These are phyloP conservation scores for Coniochaeta sp. DNA, from an alignment of 2,329 filamentous ascomycete species.

Conservation along the genomic window DNA sequence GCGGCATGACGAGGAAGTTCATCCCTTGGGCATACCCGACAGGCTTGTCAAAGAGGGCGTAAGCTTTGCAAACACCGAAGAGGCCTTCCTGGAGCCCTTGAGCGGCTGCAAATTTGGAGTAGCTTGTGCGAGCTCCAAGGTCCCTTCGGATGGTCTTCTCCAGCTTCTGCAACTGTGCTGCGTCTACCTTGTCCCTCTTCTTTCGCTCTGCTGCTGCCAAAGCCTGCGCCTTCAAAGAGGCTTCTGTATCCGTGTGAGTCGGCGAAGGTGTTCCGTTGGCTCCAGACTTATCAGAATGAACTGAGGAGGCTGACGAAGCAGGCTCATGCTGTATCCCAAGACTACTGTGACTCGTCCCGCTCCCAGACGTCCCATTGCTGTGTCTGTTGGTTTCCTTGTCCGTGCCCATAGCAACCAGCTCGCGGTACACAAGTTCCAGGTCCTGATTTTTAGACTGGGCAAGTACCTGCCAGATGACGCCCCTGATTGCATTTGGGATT, in stretches of 20 bases:
- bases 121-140: slow-evolving; percentile 86
- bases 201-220: slow-evolving; percentile 60
- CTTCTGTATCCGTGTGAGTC: slow-evolving; percentile 55
- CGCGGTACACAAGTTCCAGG: slow-evolving; percentile 77
- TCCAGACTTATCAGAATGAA: slow-evolving; percentile 70
- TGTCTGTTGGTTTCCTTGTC: slow-evolving; percentile 66
- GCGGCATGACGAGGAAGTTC: slow-evolving; percentile 96
- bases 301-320: slow-evolving; percentile 74
- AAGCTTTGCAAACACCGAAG: slow-evolving; percentile 95
- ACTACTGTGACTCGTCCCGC: slow-evolving; percentile 45
- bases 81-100: slow-evolving; percentile 88
- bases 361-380: slow-evolving; percentile 45
- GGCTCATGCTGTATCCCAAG: slow-evolving; percentile 58
- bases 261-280: slow-evolving; percentile 47
- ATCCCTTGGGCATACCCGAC: slow-evolving; percentile 98
- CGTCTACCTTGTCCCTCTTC: slow-evolving; percentile 73
- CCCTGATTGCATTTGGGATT: slow-evolving; percentile 89
- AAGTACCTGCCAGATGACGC: slow-evolving; percentile 98
- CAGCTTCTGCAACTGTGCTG: slow-evolving; percentile 65
- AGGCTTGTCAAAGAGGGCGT: slow-evolving; percentile 87
- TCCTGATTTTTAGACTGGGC: slow-evolving; percentile 93
- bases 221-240: slow-evolving; percentile 57
- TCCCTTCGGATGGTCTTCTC: slow-evolving; percentile 91
- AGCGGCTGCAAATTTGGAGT: slow-evolving; percentile 89
- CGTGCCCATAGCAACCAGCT: slow-evolving; percentile 71